phyloP scores from a whole-genome alignment of 192 early-diverging fungal genomes.

The Backusella circina region DNA sequence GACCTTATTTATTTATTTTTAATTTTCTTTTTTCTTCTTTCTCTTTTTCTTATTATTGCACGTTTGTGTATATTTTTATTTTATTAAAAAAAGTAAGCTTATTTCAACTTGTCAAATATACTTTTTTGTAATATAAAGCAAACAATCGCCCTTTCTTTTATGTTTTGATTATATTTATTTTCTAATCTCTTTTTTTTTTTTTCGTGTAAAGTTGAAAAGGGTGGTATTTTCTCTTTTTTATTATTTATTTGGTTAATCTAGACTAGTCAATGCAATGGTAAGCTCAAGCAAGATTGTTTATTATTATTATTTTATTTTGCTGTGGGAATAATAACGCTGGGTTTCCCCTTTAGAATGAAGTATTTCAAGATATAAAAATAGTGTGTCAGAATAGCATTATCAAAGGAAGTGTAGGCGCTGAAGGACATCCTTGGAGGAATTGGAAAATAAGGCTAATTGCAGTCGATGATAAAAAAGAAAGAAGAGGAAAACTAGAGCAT shows the following conservation, averaged over 20 bases:
- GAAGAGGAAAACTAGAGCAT: conserved; percentile 23
- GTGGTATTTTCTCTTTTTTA: no score
- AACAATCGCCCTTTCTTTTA: no score
- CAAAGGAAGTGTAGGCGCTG: conserved; percentile 2
- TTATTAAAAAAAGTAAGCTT: not conserved
- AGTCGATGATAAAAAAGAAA: conserved; percentile 37
- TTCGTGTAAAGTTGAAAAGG: not conserved
- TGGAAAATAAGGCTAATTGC: conserved; percentile 46
- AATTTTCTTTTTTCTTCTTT: not conserved
- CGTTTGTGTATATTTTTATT: not conserved
- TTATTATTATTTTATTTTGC: not conserved
- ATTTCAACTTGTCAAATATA: not conserved
- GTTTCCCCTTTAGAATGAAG: not conserved
- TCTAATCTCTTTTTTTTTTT: not conserved
- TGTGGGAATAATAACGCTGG: not conserved
- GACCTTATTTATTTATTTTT: not conserved
- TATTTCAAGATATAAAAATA: conserved; percentile 6
- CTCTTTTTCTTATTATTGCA: not conserved
- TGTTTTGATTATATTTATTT: not conserved
- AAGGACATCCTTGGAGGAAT: conserved; percentile 38
- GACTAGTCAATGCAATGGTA: not conserved
- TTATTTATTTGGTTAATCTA: no score
- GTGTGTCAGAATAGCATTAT: conserved; percentile 21
- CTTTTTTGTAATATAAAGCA: no score
- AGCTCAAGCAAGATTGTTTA: not conserved